phyloP scores from a whole-genome alignment of 1,284 basidiomycete genomes.

The Ceratobasidium sp. region DNA sequence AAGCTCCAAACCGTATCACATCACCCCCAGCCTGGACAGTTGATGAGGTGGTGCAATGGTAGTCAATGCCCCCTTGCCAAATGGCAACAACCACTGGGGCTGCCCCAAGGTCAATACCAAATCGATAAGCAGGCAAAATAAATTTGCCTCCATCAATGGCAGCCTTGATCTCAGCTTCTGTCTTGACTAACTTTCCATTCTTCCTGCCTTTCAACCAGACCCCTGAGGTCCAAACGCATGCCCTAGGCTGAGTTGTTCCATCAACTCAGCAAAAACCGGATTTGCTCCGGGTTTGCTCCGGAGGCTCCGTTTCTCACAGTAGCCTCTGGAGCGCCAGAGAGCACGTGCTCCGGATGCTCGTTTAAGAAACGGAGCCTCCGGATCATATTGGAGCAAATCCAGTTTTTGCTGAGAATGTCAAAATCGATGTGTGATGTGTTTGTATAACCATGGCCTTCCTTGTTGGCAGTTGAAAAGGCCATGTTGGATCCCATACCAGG shows the following conservation, averaged over 20 bases:
- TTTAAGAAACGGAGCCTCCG: too few relatives aligned
- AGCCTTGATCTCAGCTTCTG: neutral
- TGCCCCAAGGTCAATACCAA: constrained; percentile 11
- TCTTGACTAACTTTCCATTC: neutral
- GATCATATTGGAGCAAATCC: too few relatives aligned
- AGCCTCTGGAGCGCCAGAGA: too few relatives aligned
- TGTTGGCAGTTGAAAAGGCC: neutral
- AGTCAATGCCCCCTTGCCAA: neutral
- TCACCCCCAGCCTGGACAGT: neutral
- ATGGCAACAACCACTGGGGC: neutral
- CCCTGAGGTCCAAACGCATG: neutral
- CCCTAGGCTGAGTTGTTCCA: neutral
- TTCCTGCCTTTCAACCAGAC: neutral
- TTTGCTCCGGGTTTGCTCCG: too few relatives aligned
- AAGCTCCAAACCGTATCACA: neutral
- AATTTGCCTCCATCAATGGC: neutral
- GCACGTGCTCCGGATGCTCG: too few relatives aligned
- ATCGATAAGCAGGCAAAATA: constrained; percentile 4
- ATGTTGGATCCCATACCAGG: constrained; percentile 1
- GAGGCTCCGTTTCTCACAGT: too few relatives aligned
- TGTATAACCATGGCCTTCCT: neutral
- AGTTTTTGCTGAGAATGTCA: too few relatives aligned
- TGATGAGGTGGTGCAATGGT: neutral
- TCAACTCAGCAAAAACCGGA: too few relatives aligned
- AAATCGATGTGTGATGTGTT: neutral